Conservation (phyloP, 169 alveolate species). For the Perkinsus marinus region DNA sequence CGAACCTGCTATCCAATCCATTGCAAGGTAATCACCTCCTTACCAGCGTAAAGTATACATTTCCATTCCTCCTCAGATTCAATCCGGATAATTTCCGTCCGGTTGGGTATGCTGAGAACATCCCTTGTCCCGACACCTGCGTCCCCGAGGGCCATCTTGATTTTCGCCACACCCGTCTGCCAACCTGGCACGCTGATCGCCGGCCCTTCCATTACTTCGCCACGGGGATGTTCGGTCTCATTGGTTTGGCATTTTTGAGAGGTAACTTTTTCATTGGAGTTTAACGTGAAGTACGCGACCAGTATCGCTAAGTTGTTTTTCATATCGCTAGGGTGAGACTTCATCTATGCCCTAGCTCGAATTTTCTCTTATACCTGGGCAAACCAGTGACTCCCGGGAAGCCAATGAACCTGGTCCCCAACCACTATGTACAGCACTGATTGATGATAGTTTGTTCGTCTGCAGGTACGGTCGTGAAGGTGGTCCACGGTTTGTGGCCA, state of each 20-base stretch:
- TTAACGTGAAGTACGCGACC: too few species aligned
- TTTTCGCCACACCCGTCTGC: slow-evolving; percentile 60
- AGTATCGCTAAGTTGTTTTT: too few species aligned
- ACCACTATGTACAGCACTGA: slow-evolving; percentile 48
- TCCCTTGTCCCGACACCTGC: slow-evolving; percentile 59
- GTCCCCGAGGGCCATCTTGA: slow-evolving; percentile 60
- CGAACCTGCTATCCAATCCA: slow-evolving; percentile 69
- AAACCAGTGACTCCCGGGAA: too few species aligned
- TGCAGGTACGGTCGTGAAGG: slow-evolving; percentile 51
- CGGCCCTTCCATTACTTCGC: slow-evolving; percentile 56
- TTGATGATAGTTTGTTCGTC: too few species aligned
- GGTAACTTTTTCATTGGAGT: too few species aligned
- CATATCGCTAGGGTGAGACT: too few species aligned
- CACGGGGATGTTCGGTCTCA: slow-evolving; percentile 19
- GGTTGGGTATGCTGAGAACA: slow-evolving; percentile 58
- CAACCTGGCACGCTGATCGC: slow-evolving; percentile 54
- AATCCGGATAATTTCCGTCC: slow-evolving; percentile 68
- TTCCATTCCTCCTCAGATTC: slow-evolving; percentile 21
- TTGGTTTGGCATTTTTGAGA: not conserved
- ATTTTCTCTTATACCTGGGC: too few species aligned
- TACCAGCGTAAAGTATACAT: not conserved
- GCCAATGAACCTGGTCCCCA: slow-evolving; percentile 41
- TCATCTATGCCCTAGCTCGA: too few species aligned
- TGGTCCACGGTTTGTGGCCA: slow-evolving; percentile 57
- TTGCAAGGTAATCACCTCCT: slow-evolving; percentile 31